Evolutionary conservation across 192 early-diverging fungal genomes (phyloP).

Genomic region (Entomortierella lignicola): DNA sequence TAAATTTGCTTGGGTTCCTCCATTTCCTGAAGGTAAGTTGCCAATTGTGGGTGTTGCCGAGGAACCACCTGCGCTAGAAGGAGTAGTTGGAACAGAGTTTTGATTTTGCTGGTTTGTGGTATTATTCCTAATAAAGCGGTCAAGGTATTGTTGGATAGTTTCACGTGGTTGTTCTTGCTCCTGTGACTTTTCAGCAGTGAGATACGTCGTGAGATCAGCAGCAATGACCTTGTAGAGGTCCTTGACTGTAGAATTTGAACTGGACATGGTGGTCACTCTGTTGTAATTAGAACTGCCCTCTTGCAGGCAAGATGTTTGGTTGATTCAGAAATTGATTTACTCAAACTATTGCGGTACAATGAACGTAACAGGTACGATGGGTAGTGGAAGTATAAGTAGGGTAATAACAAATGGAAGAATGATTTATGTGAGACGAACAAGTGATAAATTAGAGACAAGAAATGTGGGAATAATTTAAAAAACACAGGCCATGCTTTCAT

Average conservation of each 20-base stretch:
- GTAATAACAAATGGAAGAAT: too few relatives aligned
- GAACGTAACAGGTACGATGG: too few relatives aligned
- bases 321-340: too few relatives aligned
- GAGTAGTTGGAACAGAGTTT: background rate
- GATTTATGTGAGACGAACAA: too few relatives aligned
- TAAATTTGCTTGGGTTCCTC: background rate
- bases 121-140: slow-evolving; percentile 36
- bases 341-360: too few relatives aligned
- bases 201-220: slow-evolving; percentile 25
- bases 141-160: slow-evolving; percentile 36
- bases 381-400: too few relatives aligned
- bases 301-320: too few relatives aligned
- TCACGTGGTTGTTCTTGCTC: slow-evolving; percentile 16
- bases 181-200: slow-evolving; percentile 10
- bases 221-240: slow-evolving; percentile 45
- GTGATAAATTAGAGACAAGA: too few relatives aligned
- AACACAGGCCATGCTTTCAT: too few relatives aligned
- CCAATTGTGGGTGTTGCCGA: background rate
- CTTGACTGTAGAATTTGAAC: slow-evolving; percentile 40
- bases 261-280: slow-evolving; percentile 24
- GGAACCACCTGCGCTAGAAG: slow-evolving; percentile 3
- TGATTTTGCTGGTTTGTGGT: background rate
- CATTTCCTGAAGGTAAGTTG: background rate
- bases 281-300: background rate
- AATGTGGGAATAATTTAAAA: too few relatives aligned